phyloP scores from a whole-genome alignment of 164 flowering plant species.

The Berberis thunbergii region DNA sequence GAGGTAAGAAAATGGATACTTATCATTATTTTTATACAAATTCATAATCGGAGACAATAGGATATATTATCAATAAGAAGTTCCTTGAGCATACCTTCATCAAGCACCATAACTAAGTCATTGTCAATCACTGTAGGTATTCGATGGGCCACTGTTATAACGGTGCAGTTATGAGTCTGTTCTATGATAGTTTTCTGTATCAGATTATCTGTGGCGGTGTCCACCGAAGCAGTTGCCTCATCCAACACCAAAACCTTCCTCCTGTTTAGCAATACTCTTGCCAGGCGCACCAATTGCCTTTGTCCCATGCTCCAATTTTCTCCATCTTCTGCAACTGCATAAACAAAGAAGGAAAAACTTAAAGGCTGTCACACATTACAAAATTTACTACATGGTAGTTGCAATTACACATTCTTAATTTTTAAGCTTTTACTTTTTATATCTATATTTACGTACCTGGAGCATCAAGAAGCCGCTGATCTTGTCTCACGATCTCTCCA shows the following conservation, averaged over 20 bases:
- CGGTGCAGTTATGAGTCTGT: slow-evolving; percentile 57
- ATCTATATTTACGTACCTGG: no score
- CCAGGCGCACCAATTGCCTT: slow-evolving; percentile 76
- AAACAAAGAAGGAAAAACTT: no score
- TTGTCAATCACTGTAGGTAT: slow-evolving; percentile 72
- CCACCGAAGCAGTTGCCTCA: slow-evolving; percentile 88
- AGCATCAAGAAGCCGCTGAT: no score
- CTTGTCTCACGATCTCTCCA: no score
- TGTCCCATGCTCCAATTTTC: slow-evolving; percentile 90
- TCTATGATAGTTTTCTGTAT: slow-evolving; percentile 65
- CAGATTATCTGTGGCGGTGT: slow-evolving; percentile 66
- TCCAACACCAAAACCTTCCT: slow-evolving; percentile 66
- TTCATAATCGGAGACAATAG: neutral
- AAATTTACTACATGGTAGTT: no score
- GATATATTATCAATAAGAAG: neutral
- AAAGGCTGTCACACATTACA: no score
- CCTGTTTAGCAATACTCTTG: slow-evolving; percentile 59
- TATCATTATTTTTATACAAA: neutral
- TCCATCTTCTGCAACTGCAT: slow-evolving; percentile 77
- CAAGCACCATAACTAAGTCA: slow-evolving; percentile 72
- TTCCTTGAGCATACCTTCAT: slow-evolving; percentile 39
- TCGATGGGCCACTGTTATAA: slow-evolving; percentile 80
- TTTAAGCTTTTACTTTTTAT: no score
- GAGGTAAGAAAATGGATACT: neutral
- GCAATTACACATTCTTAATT: no score